Conservation (phyloP, 805 yeast species). For the Spathaspora sp. region DNA sequence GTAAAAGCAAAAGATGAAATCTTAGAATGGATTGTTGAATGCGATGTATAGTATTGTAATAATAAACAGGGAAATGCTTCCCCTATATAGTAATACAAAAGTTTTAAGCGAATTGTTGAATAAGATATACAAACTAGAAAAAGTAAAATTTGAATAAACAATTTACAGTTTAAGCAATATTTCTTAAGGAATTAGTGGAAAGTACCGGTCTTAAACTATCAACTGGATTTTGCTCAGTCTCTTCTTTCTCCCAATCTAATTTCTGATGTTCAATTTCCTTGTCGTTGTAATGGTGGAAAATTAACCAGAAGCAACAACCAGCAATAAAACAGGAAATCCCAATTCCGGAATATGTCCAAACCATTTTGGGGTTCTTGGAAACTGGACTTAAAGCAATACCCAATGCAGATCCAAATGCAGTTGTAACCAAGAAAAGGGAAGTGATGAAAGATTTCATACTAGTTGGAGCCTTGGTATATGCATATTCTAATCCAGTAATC, state of each 20-base stretch:
- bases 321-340: constrained; percentile 54
- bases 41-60: not conserved
- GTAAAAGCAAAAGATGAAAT: constrained; percentile 18
- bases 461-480: constrained; percentile 76
- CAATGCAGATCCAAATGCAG: constrained; percentile 72
- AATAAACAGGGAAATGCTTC: too few species aligned
- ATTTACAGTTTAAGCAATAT: constrained; percentile 1
- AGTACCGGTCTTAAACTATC: constrained; percentile 14
- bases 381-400: constrained; percentile 70
- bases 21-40: constrained; percentile 6
- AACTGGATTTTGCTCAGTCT: constrained; percentile 1
- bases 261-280: constrained; percentile 54
- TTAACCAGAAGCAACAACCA: constrained; percentile 58
- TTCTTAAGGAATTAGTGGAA: constrained; percentile 8
- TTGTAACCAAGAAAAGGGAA: constrained; percentile 62
- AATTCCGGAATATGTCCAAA: constrained; percentile 65
- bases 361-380: constrained; percentile 62
- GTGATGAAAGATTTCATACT: constrained; percentile 61
- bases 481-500: constrained; percentile 77
- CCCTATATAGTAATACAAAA: too few species aligned
- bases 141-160: not conserved
- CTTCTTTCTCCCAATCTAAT: constrained; percentile 33
- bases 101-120: too few species aligned
- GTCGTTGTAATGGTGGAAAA: constrained; percentile 50
- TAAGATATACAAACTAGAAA: not conserved